Evolutionary conservation across 2,329 filamentous ascomycete genomes (phyloP).

Genomic region (Colletotrichum sp.): DNA sequence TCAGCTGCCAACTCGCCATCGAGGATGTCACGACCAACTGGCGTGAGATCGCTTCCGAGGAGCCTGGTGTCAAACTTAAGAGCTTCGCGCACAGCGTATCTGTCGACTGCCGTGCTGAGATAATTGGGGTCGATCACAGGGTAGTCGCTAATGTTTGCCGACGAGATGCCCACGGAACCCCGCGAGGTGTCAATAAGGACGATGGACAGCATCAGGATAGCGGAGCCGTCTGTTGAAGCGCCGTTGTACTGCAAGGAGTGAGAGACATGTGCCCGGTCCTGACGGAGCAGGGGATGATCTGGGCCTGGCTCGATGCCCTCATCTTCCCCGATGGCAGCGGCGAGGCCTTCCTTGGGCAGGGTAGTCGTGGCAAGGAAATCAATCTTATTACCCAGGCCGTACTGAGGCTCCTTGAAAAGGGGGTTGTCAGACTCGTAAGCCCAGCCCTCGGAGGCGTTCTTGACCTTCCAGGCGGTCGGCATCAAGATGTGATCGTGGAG

Average conservation of each 20-base stretch:
- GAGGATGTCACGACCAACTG: conserved; percentile 25
- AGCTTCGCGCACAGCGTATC: conserved; percentile 30
- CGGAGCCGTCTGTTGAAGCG: background rate
- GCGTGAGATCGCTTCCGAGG: conserved; percentile 21
- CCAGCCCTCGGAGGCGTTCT: conserved; percentile 35
- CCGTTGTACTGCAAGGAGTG: background rate
- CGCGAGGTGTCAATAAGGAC: conserved; percentile 30
- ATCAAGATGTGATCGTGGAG: conserved; percentile 54
- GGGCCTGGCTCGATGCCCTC: conserved; percentile 27
- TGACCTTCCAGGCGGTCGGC: conserved; percentile 32
- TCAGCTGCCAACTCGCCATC: conserved; percentile 27
- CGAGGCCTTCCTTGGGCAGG: conserved; percentile 31
- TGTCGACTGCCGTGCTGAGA: conserved; percentile 31
- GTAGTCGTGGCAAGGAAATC: conserved; percentile 40
- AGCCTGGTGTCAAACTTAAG: conserved; percentile 28
- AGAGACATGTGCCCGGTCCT: background rate
- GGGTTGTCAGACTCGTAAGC: conserved; percentile 33
- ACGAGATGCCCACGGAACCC: conserved; percentile 29
- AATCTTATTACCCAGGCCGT: conserved; percentile 36
- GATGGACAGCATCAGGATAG: conserved; percentile 23
- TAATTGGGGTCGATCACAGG: conserved; percentile 35
- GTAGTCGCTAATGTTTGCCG: conserved; percentile 19
- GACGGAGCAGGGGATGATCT: conserved; percentile 35
- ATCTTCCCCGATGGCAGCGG: conserved; percentile 35
- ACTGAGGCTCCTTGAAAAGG: conserved; percentile 38